Percentiles rank a stretch among this genome's conserved stretches.
phyloP scores from a whole-genome alignment of 1,284 basidiomycete species.

The Crepidotus sp. region DNA sequence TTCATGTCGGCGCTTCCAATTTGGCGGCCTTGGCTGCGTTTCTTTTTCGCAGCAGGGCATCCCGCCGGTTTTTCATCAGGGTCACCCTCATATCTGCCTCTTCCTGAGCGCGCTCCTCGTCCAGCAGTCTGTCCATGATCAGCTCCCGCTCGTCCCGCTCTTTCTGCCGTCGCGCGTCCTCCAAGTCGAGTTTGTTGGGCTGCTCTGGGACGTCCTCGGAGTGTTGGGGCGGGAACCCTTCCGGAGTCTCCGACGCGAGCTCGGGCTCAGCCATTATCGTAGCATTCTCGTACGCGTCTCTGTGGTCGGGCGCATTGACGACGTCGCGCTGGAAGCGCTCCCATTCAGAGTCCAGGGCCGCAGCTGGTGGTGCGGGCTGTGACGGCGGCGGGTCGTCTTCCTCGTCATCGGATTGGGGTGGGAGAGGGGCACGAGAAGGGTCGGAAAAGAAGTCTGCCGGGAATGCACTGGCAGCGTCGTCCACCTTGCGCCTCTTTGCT shows the following conservation, averaged over 20 bases:
- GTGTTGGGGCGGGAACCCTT: slow-evolving; percentile 43
- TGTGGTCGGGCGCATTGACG: slow-evolving; percentile 31
- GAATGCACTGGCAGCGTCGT: slow-evolving; percentile 28
- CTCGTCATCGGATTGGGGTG: slow-evolving; percentile 29
- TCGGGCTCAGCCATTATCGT: slow-evolving; percentile 65
- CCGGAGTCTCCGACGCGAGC: slow-evolving; percentile 35
- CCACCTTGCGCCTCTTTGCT: slow-evolving; percentile 15
- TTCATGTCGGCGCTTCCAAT: slow-evolving; percentile 8
- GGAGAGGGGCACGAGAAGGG: slow-evolving; percentile 43
- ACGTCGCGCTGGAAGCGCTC: slow-evolving; percentile 60
- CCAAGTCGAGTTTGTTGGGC: slow-evolving; percentile 35
- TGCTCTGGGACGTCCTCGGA: slow-evolving; percentile 19
- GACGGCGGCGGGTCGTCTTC: slow-evolving; percentile 27
- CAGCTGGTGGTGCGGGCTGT: slow-evolving; percentile 17
- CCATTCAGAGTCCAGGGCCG: slow-evolving; percentile 56
- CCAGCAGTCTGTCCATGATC: slow-evolving; percentile 72
- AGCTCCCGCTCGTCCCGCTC: slow-evolving; percentile 68
- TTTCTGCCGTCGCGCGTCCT: slow-evolving; percentile 37
- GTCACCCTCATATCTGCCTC: slow-evolving; percentile 71
- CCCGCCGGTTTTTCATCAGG: slow-evolving; percentile 54
- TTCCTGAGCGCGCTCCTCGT: slow-evolving; percentile 76
- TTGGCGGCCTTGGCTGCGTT: slow-evolving; percentile 16
- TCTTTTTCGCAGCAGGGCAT: slow-evolving; percentile 36
- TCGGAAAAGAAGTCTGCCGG: slow-evolving; percentile 77
- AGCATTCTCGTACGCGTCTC: slow-evolving; percentile 54